Conservation (phyloP, 495 filamentous ascomycete genomes). For the Bathelium albidoporum region DNA sequence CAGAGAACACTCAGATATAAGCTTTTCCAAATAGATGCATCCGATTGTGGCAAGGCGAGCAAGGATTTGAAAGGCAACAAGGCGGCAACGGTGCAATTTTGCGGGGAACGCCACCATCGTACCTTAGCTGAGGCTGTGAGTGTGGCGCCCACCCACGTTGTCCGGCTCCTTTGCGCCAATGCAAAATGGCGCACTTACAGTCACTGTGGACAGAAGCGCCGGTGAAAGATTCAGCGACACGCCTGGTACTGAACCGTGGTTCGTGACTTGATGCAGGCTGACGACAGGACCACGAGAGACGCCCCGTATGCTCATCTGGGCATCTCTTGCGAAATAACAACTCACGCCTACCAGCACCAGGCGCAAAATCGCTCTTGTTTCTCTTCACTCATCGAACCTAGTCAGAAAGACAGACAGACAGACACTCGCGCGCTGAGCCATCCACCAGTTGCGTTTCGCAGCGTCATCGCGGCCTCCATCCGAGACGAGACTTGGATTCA, state of each 20-base stretch:
- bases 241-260: background rate
- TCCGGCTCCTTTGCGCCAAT: background rate
- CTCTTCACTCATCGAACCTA: background rate
- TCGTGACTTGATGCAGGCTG: background rate
- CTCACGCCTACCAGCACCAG: background rate
- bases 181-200: background rate
- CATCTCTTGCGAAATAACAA: background rate
- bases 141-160: background rate
- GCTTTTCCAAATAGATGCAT: no score
- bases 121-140: background rate
- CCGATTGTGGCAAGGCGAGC: background rate
- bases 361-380: background rate
- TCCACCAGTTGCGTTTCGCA: background rate
- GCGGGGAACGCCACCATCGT: background rate
- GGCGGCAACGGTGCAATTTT: constrained; percentile 1
- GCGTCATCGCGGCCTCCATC: background rate
- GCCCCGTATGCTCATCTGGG: background rate
- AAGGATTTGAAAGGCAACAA: background rate
- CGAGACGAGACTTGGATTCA: background rate
- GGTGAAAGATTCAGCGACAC: background rate
- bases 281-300: background rate
- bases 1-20: no score
- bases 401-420: no score
- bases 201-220: background rate
- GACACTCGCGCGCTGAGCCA: background rate